Percentiles rank a stretch among this genome's conserved stretches.
Evolutionary conservation across 306 rosid species (phyloP).

Genomic region (Corylus avellana): DNA sequence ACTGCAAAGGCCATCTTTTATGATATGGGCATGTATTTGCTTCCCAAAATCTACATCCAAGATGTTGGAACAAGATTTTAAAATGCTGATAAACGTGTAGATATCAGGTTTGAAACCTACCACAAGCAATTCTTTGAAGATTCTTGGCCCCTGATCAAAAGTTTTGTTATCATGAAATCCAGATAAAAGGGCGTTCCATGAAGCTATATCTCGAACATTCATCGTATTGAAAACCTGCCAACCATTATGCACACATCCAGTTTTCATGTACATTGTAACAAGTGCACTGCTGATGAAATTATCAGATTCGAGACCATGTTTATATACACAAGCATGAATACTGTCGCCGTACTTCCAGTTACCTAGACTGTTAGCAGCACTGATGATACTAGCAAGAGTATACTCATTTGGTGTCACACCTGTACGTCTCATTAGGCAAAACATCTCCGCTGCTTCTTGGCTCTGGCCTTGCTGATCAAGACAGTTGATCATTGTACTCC

Average conservation of each 20-base stretch:
- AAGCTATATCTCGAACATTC: slow-evolving; percentile 26
- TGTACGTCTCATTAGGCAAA: slow-evolving; percentile 29
- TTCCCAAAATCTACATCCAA: slow-evolving; percentile 33
- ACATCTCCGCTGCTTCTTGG: slow-evolving; percentile 34
- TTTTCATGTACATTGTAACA: slow-evolving; percentile 42
- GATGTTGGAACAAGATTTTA: slow-evolving; percentile 40
- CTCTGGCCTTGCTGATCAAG: slow-evolving; percentile 37
- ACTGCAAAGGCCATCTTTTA: slow-evolving; percentile 29
- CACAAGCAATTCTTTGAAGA: slow-evolving; percentile 32
- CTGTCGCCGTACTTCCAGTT: slow-evolving; percentile 31
- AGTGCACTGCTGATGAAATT: slow-evolving; percentile 31
- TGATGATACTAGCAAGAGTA: slow-evolving; percentile 36
- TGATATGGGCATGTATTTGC: slow-evolving; percentile 37
- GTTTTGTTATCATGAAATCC: slow-evolving; percentile 35
- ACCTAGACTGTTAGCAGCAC: slow-evolving; percentile 28
- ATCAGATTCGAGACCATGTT: slow-evolving; percentile 34
- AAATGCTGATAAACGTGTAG: slow-evolving; percentile 38
- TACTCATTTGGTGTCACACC: slow-evolving; percentile 38
- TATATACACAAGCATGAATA: slow-evolving; percentile 36
- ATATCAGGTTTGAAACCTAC: slow-evolving; percentile 40
- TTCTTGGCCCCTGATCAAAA: slow-evolving; percentile 28
- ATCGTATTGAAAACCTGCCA: slow-evolving; percentile 29
- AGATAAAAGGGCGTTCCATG: slow-evolving; percentile 41
- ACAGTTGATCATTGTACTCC: slow-evolving; percentile 40
- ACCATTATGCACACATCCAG: slow-evolving; percentile 27